phyloP scores from a whole-genome alignment of 352 stramenopile species.

The Plasmopara muralis region DNA sequence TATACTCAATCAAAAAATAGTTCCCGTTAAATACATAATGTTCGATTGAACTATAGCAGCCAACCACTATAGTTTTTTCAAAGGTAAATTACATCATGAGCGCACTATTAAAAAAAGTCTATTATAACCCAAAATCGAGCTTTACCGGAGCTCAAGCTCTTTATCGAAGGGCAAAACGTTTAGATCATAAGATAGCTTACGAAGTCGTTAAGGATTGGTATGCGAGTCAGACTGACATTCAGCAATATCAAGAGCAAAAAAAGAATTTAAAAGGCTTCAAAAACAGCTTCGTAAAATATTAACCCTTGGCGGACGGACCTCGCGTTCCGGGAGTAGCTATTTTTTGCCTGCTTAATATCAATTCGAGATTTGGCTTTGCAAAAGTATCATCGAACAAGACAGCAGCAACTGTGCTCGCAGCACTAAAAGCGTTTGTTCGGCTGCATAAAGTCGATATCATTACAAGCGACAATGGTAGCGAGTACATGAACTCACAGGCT shows the following conservation, averaged over 20 bases:
- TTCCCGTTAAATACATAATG: neutral
- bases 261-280: neutral
- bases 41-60: neutral
- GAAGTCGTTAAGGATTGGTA: neutral
- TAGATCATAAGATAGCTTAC: neutral
- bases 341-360: conserved; percentile 32
- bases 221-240: neutral
- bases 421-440: conserved; percentile 11
- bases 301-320: neutral
- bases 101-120: neutral
- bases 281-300: neutral
- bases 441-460: conserved; percentile 1
- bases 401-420: conserved; percentile 9
- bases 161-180: neutral
- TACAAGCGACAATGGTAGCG: neutral
- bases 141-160: conserved; percentile 1
- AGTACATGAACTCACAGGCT: conserved; percentile 1
- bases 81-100: neutral
- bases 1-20: neutral
- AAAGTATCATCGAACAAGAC: conserved; percentile 33
- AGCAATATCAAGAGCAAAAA: neutral
- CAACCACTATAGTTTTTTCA: conserved; percentile 1
- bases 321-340: neutral
- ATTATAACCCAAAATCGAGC: neutral
- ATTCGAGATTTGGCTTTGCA: conserved; percentile 32